Evolutionary conservation across 352 stramenopile species (phyloP).

Genomic region (Blastocystis sp.): DNA sequence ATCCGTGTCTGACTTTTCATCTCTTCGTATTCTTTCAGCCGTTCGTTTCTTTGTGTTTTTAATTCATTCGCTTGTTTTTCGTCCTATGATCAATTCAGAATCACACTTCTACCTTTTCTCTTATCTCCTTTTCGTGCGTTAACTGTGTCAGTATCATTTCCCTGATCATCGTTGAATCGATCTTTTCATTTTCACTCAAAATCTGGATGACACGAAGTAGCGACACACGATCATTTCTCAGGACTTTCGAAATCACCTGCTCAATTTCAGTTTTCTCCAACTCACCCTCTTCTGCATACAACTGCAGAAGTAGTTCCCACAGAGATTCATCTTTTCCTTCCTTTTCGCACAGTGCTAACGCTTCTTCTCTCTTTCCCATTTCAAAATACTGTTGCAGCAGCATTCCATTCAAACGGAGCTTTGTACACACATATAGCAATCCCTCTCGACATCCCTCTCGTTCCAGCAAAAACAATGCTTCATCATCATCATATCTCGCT

Average conservation of each 20-base stretch:
- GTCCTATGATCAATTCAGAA: not conserved
- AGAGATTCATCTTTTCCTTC: constrained; percentile 79
- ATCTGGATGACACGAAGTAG: constrained; percentile 12
- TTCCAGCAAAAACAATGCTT: constrained; percentile 83
- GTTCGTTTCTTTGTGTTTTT: not conserved
- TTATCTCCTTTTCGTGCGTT: not conserved
- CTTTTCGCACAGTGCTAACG: constrained; percentile 79
- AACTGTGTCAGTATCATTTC: not conserved
- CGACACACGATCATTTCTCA: not conserved
- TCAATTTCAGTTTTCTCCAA: not conserved
- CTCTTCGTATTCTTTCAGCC: not conserved
- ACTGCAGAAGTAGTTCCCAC: constrained; percentile 68
- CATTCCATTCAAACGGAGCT: constrained; percentile 85
- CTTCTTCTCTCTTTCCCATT: constrained; percentile 78
- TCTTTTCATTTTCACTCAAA: not conserved
- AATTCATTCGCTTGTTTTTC: not conserved
- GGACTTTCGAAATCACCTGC: constrained; percentile 12
- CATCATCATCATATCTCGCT: constrained; percentile 81
- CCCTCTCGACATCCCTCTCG: constrained; percentile 81
- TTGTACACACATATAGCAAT: constrained; percentile 85
- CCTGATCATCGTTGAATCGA: not conserved
- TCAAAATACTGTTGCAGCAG: constrained; percentile 85
- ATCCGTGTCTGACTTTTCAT: constrained; percentile 59
- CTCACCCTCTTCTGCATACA: not conserved
- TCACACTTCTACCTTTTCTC: not conserved